A percentile compares a stretch with the other conserved stretches of the same genome.
phyloP scores from a whole-genome alignment of 1,139 yeast species.

The Arxiozyma slooffiae region DNA sequence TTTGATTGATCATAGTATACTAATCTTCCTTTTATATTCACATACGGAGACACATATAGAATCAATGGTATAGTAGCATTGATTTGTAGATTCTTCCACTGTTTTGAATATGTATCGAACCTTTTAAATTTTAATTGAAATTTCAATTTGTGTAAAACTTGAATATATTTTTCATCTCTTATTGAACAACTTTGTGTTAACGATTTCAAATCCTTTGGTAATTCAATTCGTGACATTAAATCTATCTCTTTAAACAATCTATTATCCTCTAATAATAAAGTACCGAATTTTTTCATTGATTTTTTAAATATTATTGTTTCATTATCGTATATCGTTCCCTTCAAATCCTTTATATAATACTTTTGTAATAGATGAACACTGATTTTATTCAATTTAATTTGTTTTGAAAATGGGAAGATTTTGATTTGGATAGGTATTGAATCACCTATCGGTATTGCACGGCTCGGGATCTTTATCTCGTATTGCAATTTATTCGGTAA shows the following conservation, averaged over 20 bases:
- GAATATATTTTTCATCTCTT: slow-evolving; percentile 36
- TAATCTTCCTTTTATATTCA: slow-evolving; percentile 43
- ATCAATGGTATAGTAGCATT: slow-evolving; percentile 52
- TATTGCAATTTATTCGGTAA: slow-evolving; percentile 63
- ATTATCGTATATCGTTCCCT: slow-evolving; percentile 34
- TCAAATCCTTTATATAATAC: slow-evolving; percentile 35
- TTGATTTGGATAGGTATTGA: slow-evolving; percentile 42
- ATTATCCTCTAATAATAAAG: slow-evolving; percentile 22
- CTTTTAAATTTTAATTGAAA: slow-evolving; percentile 18
- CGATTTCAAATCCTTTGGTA: slow-evolving; percentile 44
- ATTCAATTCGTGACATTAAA: slow-evolving; percentile 38
- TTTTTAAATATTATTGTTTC: slow-evolving; percentile 37
- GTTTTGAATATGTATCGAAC: slow-evolving; percentile 3
- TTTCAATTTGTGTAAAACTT: slow-evolving; percentile 23
- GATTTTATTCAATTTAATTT: slow-evolving; percentile 41
- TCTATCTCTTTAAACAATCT: slow-evolving; percentile 42
- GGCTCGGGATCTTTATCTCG: slow-evolving; percentile 45
- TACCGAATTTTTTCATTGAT: slow-evolving; percentile 33
- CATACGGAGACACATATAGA: slow-evolving; percentile 48
- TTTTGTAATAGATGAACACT: slow-evolving; percentile 46
- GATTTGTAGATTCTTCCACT: slow-evolving; percentile 20
- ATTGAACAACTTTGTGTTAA: slow-evolving; percentile 52
- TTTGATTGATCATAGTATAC: slow-evolving; percentile 40
- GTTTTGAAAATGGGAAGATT: slow-evolving; percentile 53
- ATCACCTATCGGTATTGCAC: slow-evolving; percentile 55